Percentiles rank a stretch among this genome's conserved stretches.
Evolutionary conservation across 352 stramenopile species (phyloP).

Genomic region (Globisporangium nodosum): DNA sequence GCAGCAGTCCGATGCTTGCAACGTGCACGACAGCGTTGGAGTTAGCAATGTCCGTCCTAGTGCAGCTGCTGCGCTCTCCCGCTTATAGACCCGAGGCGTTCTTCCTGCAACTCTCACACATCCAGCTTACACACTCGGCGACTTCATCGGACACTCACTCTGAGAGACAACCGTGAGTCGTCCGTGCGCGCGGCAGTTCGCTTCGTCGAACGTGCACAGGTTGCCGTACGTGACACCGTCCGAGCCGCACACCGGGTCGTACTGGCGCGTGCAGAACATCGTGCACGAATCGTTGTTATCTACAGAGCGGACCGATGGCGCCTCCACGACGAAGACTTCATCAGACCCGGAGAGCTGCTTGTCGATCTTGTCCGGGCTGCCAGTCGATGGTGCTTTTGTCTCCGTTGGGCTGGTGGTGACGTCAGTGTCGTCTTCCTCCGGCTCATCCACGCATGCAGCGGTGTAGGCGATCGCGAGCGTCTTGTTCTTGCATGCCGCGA

Average conservation of each 20-base stretch:
- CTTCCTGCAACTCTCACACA: not conserved
- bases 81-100: no score
- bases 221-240: constrained; percentile 25
- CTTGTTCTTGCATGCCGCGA: constrained; percentile 18
- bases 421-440: not conserved
- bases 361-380: not conserved
- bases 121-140: not conserved
- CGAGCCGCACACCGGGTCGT: constrained; percentile 29
- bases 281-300: constrained; percentile 8
- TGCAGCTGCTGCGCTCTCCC: no score
- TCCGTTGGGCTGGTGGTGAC: not conserved
- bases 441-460: constrained; percentile 8
- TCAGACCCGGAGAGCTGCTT: not conserved
- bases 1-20: no score
- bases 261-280: constrained; percentile 20
- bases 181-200: constrained; percentile 12
- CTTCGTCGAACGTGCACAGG: constrained; percentile 18
- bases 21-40: no score
- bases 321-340: not conserved
- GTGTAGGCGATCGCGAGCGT: constrained; percentile 26
- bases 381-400: not conserved
- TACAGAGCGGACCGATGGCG: not conserved
- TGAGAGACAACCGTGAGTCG: constrained; percentile 7
- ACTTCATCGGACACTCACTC: constrained; percentile 1
- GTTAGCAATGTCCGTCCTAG: no score